phyloP scores from a whole-genome alignment of 176 grass and related monocot genomes.

The Triticum monococcum region DNA sequence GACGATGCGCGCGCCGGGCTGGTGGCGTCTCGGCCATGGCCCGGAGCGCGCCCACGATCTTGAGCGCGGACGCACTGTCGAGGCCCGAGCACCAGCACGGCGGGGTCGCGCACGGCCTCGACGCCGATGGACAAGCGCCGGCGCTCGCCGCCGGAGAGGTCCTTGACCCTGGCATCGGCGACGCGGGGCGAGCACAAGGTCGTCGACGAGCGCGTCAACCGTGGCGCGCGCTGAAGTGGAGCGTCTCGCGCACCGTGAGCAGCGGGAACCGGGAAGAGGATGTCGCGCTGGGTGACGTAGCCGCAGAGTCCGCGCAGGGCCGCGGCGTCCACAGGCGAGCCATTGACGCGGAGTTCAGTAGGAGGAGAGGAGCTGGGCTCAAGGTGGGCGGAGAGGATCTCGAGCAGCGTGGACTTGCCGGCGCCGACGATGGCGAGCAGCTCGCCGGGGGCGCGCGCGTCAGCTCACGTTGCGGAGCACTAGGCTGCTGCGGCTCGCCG shows the following conservation, averaged over 20 bases:
- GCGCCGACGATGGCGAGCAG: conserved; percentile 63
- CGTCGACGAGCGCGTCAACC: no score
- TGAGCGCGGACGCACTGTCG: not conserved
- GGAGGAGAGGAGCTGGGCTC: not conserved
- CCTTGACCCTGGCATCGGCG: no score
- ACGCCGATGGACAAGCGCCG: no score
- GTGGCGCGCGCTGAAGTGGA: conserved; percentile 42
- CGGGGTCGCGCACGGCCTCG: no score
- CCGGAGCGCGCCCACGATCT: conserved; percentile 56
- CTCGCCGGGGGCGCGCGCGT: conserved; percentile 26
- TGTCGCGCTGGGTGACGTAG: conserved; percentile 67
- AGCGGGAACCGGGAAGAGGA: conserved; percentile 47
- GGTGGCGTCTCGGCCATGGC: conserved; percentile 65
- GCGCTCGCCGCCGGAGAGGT: no score
- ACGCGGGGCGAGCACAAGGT: no score
- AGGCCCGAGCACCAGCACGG: no score
- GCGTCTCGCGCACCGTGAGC: conserved; percentile 66
- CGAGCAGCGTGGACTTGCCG: conserved; percentile 71
- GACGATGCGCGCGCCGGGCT: conserved; percentile 61
- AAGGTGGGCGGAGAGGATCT: conserved; percentile 5
- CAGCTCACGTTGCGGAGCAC: conserved; percentile 64
- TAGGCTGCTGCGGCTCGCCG: conserved; percentile 27
- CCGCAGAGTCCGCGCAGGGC: conserved; percentile 43
- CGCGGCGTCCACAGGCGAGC: conserved; percentile 26
- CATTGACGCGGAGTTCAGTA: conserved; percentile 37